phyloP scores from a whole-genome alignment of 202 grass and related monocot genomes.

The Panicum hallii region DNA sequence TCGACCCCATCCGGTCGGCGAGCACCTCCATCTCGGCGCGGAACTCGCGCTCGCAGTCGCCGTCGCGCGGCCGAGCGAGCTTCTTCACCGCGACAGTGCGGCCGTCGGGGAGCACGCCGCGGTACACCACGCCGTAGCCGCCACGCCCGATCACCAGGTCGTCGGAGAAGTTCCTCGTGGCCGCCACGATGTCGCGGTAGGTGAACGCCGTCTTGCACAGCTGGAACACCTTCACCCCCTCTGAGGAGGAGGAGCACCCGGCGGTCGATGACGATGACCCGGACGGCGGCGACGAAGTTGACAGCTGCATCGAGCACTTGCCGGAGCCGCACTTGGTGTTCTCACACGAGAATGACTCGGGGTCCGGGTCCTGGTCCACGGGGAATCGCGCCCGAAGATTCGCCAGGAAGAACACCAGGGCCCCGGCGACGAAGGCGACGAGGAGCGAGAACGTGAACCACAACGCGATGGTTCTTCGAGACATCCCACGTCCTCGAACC shows the following conservation, averaged over 20 bases:
- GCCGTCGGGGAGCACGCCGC: conserved; percentile 78
- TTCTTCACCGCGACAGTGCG: conserved; percentile 85
- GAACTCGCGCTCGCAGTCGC: conserved; percentile 74
- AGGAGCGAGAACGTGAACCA: conserved; percentile 60
- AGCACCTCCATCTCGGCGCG: conserved; percentile 95
- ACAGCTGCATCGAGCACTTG: conserved; percentile 31
- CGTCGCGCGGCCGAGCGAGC: conserved; percentile 50
- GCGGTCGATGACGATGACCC: conserved; percentile 42
- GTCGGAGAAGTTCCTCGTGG: conserved; percentile 74
- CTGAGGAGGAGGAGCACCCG: conserved; percentile 48
- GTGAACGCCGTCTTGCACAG: conserved; percentile 76
- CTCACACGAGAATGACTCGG: conserved; percentile 44
- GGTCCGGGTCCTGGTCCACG: conserved; percentile 59
- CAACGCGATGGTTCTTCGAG: conserved; percentile 24
- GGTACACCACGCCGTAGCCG: conserved; percentile 89
- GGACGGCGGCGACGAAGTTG: conserved; percentile 36
- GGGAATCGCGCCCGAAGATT: conserved; percentile 42
- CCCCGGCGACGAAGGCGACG: conserved; percentile 51
- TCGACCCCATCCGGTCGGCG: conserved; percentile 54
- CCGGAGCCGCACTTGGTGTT: conserved; percentile 47
- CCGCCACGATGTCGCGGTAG: conserved; percentile 74
- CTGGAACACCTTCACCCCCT: conserved; percentile 69
- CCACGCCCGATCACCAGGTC: conserved; percentile 74
- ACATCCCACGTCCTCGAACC: not conserved
- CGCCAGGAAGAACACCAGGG: conserved; percentile 41